A percentile compares a stretch with the other conserved stretches of the same genome.
These are phyloP conservation scores for Musa troglodytarum DNA, from an alignment of 176 grass and related monocot genomes.

Conservation along the genomic window DNA sequence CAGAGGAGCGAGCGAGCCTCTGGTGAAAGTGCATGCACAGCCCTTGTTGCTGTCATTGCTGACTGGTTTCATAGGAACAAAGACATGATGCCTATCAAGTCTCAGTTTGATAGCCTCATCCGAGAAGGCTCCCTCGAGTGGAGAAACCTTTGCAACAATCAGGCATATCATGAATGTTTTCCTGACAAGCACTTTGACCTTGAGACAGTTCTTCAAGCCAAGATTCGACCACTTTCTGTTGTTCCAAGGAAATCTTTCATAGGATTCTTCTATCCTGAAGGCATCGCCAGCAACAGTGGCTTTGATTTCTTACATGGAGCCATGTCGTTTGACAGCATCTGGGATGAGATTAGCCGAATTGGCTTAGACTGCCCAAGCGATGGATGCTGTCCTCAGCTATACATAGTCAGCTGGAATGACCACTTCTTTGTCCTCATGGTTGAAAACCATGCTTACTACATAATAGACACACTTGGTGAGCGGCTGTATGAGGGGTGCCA, in stretches of 20 bases:
- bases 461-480: constrained; percentile 18
- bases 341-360: constrained; percentile 11
- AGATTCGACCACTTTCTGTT: constrained; percentile 10
- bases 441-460: constrained; percentile 12
- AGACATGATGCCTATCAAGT: constrained; percentile 9
- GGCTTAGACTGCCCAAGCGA: neutral
- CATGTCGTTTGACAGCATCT: constrained; percentile 19
- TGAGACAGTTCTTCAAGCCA: constrained; percentile 16
- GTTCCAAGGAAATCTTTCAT: constrained; percentile 18
- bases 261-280: constrained; percentile 20
- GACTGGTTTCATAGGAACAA: constrained; percentile 17
- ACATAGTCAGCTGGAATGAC: constrained; percentile 20
- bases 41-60: constrained; percentile 16
- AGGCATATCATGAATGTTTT: constrained; percentile 1
- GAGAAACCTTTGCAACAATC: constrained; percentile 16
- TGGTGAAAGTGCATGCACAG: constrained; percentile 22
- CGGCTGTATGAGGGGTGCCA: constrained; percentile 10
- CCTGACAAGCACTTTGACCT: constrained; percentile 22
- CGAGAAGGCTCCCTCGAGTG: constrained; percentile 16
- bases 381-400: neutral
- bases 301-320: constrained; percentile 14
- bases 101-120: constrained; percentile 21
- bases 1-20: constrained; percentile 16
- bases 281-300: neutral
- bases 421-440: constrained; percentile 20